Conservation (phyloP, 2,329 filamentous ascomycete genomes). For the Rhytidhysteron rufulum region DNA sequence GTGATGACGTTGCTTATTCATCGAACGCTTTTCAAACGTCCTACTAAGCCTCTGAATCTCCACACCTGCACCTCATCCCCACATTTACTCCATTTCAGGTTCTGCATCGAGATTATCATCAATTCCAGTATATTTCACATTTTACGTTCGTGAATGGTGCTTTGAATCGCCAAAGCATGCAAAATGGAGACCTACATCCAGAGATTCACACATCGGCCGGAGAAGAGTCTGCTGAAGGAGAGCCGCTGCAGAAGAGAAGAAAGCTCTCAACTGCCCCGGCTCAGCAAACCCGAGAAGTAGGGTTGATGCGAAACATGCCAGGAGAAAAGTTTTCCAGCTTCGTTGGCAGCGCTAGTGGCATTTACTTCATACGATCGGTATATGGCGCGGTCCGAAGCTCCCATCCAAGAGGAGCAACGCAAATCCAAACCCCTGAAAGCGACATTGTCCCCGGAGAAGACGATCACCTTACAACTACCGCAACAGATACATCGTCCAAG, state of each 20-base stretch:
- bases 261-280: constrained; percentile 6
- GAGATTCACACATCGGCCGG: too few species aligned
- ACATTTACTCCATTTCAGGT: too few species aligned
- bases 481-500: constrained; percentile 13
- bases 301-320: constrained; percentile 50
- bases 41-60: too few species aligned
- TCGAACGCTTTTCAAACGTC: too few species aligned
- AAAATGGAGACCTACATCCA: not conserved
- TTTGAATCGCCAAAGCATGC: too few species aligned
- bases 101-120: too few species aligned
- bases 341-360: constrained; percentile 56
- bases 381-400: constrained; percentile 45
- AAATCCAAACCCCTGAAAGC: constrained; percentile 20
- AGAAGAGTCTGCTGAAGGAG: constrained; percentile 1
- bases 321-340: constrained; percentile 50
- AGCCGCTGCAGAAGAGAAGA: constrained; percentile 12
- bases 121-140: too few species aligned
- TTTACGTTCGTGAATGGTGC: too few species aligned
- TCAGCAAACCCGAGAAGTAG: constrained; percentile 38
- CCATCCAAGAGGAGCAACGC: constrained; percentile 11
- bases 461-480: constrained; percentile 42
- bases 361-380: constrained; percentile 57
- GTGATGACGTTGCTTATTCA: too few species aligned
- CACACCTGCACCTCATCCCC: too few species aligned
- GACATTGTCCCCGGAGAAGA: constrained; percentile 56